These are phyloP conservation scores for Collybia mongolica DNA, from an alignment of 768 basidiomycete species.

Conservation along the genomic window DNA sequence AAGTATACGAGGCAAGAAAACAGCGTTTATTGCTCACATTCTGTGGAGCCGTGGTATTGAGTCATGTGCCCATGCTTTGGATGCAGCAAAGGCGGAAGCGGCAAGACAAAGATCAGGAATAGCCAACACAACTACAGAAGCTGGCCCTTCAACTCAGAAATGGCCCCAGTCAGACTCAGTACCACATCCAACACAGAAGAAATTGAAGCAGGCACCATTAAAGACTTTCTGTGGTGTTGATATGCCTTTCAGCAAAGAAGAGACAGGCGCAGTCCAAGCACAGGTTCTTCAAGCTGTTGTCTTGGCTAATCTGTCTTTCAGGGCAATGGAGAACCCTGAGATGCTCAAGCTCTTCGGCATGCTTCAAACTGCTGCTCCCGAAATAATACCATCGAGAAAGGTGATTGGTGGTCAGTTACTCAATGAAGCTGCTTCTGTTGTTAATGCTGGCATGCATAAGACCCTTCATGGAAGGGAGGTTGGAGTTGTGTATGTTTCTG, in stretches of 20 bases:
- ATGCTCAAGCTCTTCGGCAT: background rate
- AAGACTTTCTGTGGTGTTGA: constrained; percentile 1
- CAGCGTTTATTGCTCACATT: background rate
- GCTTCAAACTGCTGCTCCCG: background rate
- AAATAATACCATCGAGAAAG: background rate
- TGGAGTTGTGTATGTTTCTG: no score
- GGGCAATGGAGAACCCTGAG: background rate
- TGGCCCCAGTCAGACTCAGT: background rate
- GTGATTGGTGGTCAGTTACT: constrained; percentile 1
- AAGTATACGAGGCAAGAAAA: background rate
- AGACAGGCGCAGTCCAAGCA: background rate
- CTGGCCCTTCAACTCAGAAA: background rate
- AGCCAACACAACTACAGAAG: background rate
- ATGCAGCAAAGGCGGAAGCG: background rate
- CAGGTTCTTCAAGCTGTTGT: background rate
- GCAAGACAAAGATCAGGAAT: background rate
- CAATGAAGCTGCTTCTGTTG: background rate
- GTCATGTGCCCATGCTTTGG: background rate
- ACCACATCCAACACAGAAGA: background rate
- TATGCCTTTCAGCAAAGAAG: constrained; percentile 1
- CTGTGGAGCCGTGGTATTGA: background rate
- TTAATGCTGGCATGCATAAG: no score
- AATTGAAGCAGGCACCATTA: background rate
- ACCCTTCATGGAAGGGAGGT: no score
- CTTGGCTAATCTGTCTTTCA: background rate